Percentiles rank a stretch among this genome's conserved stretches.
These are phyloP conservation scores for Solanum chacoense DNA, from an alignment of 305 asterid genomes.

Conservation along the genomic window DNA sequence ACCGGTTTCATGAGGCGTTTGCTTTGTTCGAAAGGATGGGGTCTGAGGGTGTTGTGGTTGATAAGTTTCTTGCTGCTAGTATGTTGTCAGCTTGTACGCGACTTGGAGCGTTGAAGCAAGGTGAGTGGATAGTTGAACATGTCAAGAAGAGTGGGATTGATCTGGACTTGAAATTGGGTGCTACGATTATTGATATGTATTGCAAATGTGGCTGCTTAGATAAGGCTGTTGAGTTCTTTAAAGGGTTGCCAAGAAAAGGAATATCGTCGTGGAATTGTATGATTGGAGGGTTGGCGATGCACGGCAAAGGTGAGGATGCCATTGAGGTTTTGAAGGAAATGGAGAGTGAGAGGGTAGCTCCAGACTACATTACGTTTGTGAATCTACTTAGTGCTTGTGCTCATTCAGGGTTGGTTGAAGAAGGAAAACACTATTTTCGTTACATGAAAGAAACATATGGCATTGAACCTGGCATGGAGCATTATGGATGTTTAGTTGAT, in stretches of 20 bases:
- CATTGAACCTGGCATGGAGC: constrained; percentile 50
- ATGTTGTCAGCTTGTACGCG: constrained; percentile 12
- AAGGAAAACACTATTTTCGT: constrained; percentile 41
- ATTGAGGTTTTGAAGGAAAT: constrained; percentile 40
- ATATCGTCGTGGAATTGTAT: constrained; percentile 58
- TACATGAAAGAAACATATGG: constrained; percentile 35
- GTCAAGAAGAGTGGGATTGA: constrained; percentile 19
- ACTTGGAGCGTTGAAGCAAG: constrained; percentile 10
- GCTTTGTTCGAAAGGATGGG: constrained; percentile 21
- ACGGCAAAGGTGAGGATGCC: constrained; percentile 43
- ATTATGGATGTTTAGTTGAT: constrained; percentile 57
- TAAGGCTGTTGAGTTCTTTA: constrained; percentile 36
- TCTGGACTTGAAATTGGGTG: constrained; percentile 36
- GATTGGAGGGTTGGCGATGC: constrained; percentile 67
- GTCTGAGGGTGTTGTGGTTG: background rate
- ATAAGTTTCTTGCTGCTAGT: constrained; percentile 10
- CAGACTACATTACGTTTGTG: constrained; percentile 49
- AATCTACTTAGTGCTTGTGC: constrained; percentile 60
- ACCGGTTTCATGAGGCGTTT: constrained; percentile 44
- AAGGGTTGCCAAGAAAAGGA: constrained; percentile 26
- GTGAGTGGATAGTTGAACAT: constrained; percentile 8
- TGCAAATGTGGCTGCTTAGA: constrained; percentile 53
- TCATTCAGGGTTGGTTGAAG: constrained; percentile 52
- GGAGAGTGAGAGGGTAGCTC: constrained; percentile 32
- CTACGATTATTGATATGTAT: constrained; percentile 43